These are phyloP conservation scores for Saprolegnia diclina DNA, from an alignment of 352 stramenopile species.

Conservation along the genomic window DNA sequence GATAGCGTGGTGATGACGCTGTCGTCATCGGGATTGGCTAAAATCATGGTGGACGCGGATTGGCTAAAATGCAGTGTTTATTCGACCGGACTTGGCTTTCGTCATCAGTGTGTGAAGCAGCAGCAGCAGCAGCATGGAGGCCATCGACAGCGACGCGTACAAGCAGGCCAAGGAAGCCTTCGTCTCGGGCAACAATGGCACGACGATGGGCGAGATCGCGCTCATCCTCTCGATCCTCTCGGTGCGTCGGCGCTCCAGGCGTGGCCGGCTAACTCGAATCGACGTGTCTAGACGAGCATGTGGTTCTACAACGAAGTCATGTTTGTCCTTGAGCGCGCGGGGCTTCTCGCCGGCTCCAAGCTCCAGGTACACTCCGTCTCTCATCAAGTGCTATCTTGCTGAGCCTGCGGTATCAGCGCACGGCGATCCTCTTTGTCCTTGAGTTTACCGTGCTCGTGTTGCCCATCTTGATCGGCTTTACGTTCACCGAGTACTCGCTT, in stretches of 20 bases:
- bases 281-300: constrained; percentile 10
- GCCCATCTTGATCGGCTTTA: constrained; percentile 70
- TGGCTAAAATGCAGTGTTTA: not conserved
- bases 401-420: not conserved
- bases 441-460: constrained; percentile 65
- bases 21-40: not conserved
- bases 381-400: not conserved
- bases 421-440: constrained; percentile 48
- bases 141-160: constrained; percentile 56
- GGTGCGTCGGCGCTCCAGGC: constrained; percentile 31
- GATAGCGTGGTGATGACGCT: not conserved
- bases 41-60: not conserved
- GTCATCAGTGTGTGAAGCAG: not conserved
- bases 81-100: not conserved
- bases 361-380: constrained; percentile 1
- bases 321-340: constrained; percentile 46
- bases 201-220: constrained; percentile 65
- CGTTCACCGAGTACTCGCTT: constrained; percentile 49
- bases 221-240: constrained; percentile 67
- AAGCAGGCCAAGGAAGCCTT: constrained; percentile 83
- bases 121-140: not conserved
- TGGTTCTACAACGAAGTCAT: constrained; percentile 72
- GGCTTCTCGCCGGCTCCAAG: constrained; percentile 11
- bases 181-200: constrained; percentile 61
- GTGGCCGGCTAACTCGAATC: not conserved